A percentile compares a stretch with the other conserved stretches of the same genome.
Evolutionary conservation across 345 rosid genomes (phyloP).

Genomic region (Luvunga scandens): DNA sequence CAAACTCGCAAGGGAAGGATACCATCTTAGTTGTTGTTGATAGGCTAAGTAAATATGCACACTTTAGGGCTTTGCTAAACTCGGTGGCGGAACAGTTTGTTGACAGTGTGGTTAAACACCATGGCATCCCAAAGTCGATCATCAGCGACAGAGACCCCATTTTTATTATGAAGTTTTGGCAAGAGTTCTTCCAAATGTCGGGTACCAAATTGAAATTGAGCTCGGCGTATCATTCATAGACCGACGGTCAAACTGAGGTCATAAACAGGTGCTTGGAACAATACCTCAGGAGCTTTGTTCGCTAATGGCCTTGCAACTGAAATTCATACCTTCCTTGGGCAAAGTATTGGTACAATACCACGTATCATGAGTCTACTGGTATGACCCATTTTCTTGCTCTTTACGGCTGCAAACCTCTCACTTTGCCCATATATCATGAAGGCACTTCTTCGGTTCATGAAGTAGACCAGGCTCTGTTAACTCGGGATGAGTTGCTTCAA

Average conservation of each 20-base stretch:
- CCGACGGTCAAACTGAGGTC: not conserved
- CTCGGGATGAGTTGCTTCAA: not conserved
- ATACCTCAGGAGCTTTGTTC: not conserved
- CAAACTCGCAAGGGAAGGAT: too few species aligned
- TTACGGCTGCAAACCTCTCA: not conserved
- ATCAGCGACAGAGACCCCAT: too few species aligned
- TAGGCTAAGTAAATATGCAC: too few species aligned
- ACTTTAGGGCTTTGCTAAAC: too few species aligned
- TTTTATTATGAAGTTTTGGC: too few species aligned
- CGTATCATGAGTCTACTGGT: not conserved
- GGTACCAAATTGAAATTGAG: not conserved
- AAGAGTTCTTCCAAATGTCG: not conserved
- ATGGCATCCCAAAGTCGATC: too few species aligned
- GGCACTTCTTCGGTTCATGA: not conserved
- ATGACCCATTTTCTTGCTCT: not conserved
- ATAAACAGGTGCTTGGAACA: not conserved
- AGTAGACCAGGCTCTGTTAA: not conserved
- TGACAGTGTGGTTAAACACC: too few species aligned
- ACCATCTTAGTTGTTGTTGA: too few species aligned
- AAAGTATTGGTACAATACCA: constrained; percentile 5
- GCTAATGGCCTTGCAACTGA: not conserved
- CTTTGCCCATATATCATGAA: not conserved
- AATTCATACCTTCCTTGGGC: not conserved
- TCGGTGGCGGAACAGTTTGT: too few species aligned
- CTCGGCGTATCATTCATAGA: not conserved